These are phyloP conservation scores for Fusarium hainanense DNA, from an alignment of 2,329 filamentous ascomycete species.

Conservation along the genomic window DNA sequence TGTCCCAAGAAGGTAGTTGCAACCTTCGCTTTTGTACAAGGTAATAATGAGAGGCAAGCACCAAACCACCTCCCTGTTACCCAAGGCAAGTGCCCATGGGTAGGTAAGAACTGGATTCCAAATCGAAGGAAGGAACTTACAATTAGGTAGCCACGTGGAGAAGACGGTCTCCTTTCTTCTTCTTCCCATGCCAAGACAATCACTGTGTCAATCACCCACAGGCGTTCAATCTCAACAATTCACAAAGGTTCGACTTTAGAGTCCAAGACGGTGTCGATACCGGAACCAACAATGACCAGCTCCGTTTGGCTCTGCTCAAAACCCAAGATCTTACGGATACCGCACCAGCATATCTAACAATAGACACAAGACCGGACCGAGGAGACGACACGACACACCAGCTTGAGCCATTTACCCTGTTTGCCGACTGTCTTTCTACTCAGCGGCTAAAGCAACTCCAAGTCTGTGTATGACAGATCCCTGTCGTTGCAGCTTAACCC, in stretches of 20 bases:
- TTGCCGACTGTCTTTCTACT: constrained; percentile 12
- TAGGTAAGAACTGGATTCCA: background rate
- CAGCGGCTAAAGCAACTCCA: constrained; percentile 35
- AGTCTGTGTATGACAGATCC: constrained; percentile 40
- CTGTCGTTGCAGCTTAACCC: constrained; percentile 27
- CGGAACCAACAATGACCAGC: constrained; percentile 17
- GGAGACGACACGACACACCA: constrained; percentile 14
- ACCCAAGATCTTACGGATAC: constrained; percentile 9
- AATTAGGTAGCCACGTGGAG: background rate
- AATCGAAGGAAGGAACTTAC: background rate
- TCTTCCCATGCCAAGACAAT: background rate
- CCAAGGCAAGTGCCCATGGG: background rate
- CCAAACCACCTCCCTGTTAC: background rate
- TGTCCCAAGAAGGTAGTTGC: background rate
- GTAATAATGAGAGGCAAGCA: background rate
- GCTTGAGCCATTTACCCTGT: constrained; percentile 30
- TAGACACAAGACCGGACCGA: constrained; percentile 24
- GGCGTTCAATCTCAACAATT: background rate
- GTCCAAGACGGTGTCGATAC: constrained; percentile 12
- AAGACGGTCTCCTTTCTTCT: too few species aligned
- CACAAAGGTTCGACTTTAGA: background rate
- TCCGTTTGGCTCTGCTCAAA: background rate
- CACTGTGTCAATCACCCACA: background rate
- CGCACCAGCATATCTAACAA: constrained; percentile 18
- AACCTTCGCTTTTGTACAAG: background rate